Conservation (phyloP, 208 protist genomes). For the Tritrichomonas foetus region DNA sequence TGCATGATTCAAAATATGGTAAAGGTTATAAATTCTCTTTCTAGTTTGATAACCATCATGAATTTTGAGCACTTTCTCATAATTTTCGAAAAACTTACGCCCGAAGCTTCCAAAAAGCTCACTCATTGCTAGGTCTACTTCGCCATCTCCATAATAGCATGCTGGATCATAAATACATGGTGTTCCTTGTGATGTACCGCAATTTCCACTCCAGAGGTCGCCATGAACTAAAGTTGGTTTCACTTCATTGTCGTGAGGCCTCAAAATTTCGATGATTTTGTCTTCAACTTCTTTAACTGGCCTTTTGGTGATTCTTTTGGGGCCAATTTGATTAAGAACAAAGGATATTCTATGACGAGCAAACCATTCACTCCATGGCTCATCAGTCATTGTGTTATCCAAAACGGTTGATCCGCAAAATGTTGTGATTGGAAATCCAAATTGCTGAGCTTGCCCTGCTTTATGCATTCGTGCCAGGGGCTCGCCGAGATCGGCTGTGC, state of each 20-base stretch:
- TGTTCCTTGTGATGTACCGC: not conserved
- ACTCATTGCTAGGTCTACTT: not conserved
- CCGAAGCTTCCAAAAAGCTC: not conserved
- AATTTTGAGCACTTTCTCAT: not conserved
- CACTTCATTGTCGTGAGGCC: not conserved
- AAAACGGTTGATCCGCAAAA: not conserved
- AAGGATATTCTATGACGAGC: not conserved
- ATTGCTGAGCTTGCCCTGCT: not conserved
- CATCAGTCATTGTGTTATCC: not conserved
- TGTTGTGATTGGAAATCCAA: not conserved
- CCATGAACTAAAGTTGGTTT: not conserved
- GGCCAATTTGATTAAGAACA: not conserved
- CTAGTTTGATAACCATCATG: not conserved
- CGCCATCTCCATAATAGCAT: not conserved
- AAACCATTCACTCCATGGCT: slow-evolving; percentile 4
- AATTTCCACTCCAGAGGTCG: not conserved
- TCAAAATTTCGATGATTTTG: not conserved
- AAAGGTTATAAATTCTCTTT: not conserved
- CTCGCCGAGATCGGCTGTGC: not conserved
- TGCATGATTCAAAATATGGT: not conserved
- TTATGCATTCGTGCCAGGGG: not conserved
- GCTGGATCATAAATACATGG: not conserved
- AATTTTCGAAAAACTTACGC: not conserved
- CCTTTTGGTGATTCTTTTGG: not conserved
- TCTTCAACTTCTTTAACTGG: not conserved